Evolutionary conservation across 164 flowering plant species (phyloP), one percentile per base, ranked within the genome.

Genomic region (Kalanchoe fedtschenkoi): DNA sequence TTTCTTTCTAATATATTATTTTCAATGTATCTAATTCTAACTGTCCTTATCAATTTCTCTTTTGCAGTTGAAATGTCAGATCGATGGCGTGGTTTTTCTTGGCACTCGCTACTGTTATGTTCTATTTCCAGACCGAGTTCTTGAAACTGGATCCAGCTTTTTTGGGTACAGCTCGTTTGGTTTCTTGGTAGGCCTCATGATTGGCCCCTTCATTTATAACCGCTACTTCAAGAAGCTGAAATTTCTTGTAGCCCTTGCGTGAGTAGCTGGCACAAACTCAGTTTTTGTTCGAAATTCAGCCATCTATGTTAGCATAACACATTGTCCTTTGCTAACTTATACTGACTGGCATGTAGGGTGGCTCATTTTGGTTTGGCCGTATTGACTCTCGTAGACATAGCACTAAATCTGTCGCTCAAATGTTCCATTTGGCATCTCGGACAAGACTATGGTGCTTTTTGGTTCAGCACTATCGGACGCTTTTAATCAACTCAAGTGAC

Each of bases 61-160:
- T n/a, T 60, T 55, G 1, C 41, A 21, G 10, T 60, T 73, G 67
- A 67, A 71, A 72, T 69, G 66, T 51, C 80, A 91, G 97, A 74
- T 90, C 97, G 24, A 91, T 91, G 96, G 70, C 90, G 46, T 91
- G 97, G 97, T 91, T 91, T 77, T 87, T 91, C 82, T 65, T 91
- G 29, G 92, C 96, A 21, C 77, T 79, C 42, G 70, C 96, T 41
- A 87, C 96, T 1, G 76, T 81, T 42, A 91, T 91, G 90, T 91
- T 91, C 72, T 89, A 87, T 69, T 87, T 88, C 77, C 95, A 87
- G 78, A 83, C 97, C 4, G 97, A 91, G 75, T 66, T 76, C 76
- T 77, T 91, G 76, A 73, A 83, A 19, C 62, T 91, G 75, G 96
- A 89, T 32, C 81, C 97, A 47, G 85, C 97, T 6, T 88, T 91